phyloP scores from a whole-genome alignment of 2,329 filamentous ascomycete genomes.

The Tolypocladium tundrense region DNA sequence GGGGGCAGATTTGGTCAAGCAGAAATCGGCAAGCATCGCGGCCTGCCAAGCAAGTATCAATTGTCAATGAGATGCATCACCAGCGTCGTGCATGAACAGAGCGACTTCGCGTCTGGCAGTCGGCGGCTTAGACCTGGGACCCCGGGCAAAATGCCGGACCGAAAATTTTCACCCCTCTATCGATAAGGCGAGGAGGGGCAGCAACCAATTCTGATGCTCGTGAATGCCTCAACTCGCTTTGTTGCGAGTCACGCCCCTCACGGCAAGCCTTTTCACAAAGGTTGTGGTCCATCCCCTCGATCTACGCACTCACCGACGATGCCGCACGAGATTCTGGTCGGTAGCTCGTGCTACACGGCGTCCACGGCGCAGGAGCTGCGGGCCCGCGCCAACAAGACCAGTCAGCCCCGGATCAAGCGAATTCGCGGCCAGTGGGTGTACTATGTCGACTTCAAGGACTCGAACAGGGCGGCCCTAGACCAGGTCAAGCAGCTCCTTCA shows the following conservation, averaged over 20 bases:
- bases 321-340: slow-evolving; percentile 26
- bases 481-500: slow-evolving; percentile 36
- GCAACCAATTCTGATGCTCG: neutral
- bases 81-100: neutral
- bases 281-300: neutral
- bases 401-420: slow-evolving; percentile 32
- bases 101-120: neutral
- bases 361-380: slow-evolving; percentile 33
- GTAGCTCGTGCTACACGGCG: slow-evolving; percentile 38
- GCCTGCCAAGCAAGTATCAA: neutral
- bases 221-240: neutral
- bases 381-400: slow-evolving; percentile 31
- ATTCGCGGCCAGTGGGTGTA: slow-evolving; percentile 51
- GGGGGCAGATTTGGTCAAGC: neutral
- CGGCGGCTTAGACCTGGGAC: neutral
- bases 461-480: slow-evolving; percentile 32
- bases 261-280: neutral
- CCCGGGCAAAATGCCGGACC: slow-evolving; percentile 6
- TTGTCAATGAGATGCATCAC: neutral
- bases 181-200: slow-evolving; percentile 10
- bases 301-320: slow-evolving; percentile 11
- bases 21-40: neutral
- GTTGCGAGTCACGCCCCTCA: neutral
- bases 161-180: slow-evolving; percentile 11
- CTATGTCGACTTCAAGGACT: slow-evolving; percentile 51